Percentiles rank a stretch among this genome's conserved stretches.
Conservation (phyloP, 257 asterid species). For the Scutellaria baicalensis region DNA sequence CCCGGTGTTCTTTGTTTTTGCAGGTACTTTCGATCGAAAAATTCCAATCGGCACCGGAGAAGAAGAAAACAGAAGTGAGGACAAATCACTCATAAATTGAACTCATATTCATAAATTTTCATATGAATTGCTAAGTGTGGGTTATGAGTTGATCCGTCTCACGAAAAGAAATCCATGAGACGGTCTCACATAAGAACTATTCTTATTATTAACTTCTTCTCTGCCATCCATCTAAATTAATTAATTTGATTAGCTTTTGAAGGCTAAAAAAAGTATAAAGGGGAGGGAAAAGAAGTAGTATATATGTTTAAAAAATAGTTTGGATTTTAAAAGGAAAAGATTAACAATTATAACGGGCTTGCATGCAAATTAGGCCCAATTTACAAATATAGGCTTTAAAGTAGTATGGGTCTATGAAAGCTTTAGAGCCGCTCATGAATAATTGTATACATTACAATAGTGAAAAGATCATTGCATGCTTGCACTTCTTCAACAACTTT, state of each 20-base stretch:
- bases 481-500: slow-evolving; percentile 5
- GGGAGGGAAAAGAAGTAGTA: too few relatives aligned
- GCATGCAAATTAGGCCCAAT: slow-evolving; percentile 4
- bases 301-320: neutral
- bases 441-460: slow-evolving; percentile 5
- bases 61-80: too few relatives aligned
- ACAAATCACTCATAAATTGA: too few relatives aligned
- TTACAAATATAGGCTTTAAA: slow-evolving; percentile 4
- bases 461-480: slow-evolving; percentile 22
- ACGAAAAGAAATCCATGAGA: too few relatives aligned
- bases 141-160: too few relatives aligned
- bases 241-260: neutral
- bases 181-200: too few relatives aligned
- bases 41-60: too few relatives aligned
- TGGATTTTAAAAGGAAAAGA: neutral
- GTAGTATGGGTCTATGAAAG: slow-evolving; percentile 1
- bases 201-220: neutral
- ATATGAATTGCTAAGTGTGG: too few relatives aligned
- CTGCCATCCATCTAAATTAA: neutral
- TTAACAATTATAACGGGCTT: neutral
- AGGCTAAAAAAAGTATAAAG: neutral
- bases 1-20: too few relatives aligned
- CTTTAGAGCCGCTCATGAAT: slow-evolving; percentile 8
- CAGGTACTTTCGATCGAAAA: too few relatives aligned
- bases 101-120: too few relatives aligned